Base-by-base conservation (phyloP, 352 stramenopile species). In the Globisporangium paroecandrum region DNA sequence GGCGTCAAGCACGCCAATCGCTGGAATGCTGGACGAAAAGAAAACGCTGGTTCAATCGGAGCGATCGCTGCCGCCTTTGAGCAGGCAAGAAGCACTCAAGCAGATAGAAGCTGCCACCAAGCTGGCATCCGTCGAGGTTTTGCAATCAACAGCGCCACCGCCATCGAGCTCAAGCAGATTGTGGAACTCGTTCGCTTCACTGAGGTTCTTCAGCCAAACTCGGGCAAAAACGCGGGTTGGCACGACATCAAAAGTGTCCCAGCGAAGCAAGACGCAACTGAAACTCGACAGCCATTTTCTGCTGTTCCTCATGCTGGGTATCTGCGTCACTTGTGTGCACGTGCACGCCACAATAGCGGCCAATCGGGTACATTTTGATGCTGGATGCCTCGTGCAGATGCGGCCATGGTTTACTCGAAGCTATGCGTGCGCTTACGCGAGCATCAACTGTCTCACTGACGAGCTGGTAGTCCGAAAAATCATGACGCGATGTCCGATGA, bases 341-440 rank as follows among this genome's bases (percentile, higher is more conserved):
- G 29, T 55, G 20, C 57, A 68, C 38, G 54, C 54, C 8, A 27
- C 24, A 7, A 1, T 54, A 2, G 38, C 46, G 3, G 54, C 53
- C 18, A 57, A 55, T 38, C 36, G 20, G 13, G 36, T 32, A 12
- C 25, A 25, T 9, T 34, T 22, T 1, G 38, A 63, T n/a, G 38
- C 43, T 12, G 38, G 63, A 4, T 68, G 63, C n/a, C 32, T 64
- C 13, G 43, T 64, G 12, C 43, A 47, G 57, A 65, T 75, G 51
- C 59, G 53, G 1, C 64, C 69, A 29, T 79, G 73, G 70, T 76
- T 77, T 58, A 20, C 55, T 22, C 49, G n/a, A 32, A 58, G 59
- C 9, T 65, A 57, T 32, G 38, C 68, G 15, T 79, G 73, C n/a
- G 69, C 64, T 9, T 70, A 64, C 15, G 67, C 62, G 10, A 53